Evolutionary conservation across 768 basidiomycete genomes (phyloP), one percentile per base, ranked within the genome.

Genomic region (Russula sp.): DNA sequence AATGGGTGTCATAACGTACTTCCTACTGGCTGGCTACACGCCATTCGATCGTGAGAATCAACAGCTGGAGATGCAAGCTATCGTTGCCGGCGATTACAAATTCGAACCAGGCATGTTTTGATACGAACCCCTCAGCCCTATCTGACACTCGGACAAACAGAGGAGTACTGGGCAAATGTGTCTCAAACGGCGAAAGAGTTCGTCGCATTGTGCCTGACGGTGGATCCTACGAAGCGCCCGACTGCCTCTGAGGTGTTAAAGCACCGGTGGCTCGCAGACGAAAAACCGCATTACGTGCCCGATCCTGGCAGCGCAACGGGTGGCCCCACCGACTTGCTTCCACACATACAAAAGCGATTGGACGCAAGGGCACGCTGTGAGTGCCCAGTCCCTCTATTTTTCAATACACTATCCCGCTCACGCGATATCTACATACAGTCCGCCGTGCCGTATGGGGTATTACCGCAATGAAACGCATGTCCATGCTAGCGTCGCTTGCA

Each of bases 1-100:
- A 1, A 95, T 98, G 85, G 96, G 96, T 44, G 96, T 99, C 55
- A 95, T 99, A 75, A 91, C 96, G 14, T 98, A 98, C 77, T 97
- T 97, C 87, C 79, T 98, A 4, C 87, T 98, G 30, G 87, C 87
- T 57, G 89, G 92, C 2, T 95, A 98, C 79, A 99, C 97, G 6
- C 97, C 97, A 1, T 99, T 99, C 73, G 95, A 98, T 74, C 86
- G 93, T 28, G 95, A 98, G 63, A 86, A 83, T 2, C 89, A 89
- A 71, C 84, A 84, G 71, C 84, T 86, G 67, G 96, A 98, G 77
- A 95, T 94, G 88, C 87, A 96, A 71, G 96, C 96, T 38, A 98
- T 98, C 79, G 86, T 94, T 55, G 83, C 84, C 0, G 94, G 93
- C 8, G 92, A 97, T 76, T 98, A 93, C 78, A 88, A 88, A 72